Conservation (phyloP, 225 moss, liverwort and hornwort genomes). For the Pseudisothecium myosuroides region DNA sequence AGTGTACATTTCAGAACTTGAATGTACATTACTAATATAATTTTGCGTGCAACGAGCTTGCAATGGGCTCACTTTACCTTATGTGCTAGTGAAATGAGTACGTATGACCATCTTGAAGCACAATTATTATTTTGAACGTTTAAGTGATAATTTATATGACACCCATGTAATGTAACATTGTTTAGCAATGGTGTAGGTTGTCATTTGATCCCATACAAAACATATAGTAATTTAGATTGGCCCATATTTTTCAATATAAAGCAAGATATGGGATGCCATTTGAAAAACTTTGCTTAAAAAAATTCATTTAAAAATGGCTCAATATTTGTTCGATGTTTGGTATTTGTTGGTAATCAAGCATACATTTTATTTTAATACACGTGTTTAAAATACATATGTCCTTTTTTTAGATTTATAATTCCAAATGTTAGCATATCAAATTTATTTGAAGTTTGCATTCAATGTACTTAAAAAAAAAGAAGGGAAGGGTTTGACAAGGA, state of each 20-base stretch:
- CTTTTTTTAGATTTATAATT: neutral
- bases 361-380: neutral
- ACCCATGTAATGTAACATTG: neutral
- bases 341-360: neutral
- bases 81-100: neutral
- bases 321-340: neutral
- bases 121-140: neutral
- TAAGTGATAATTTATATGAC: neutral
- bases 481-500: no score
- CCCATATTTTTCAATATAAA: neutral
- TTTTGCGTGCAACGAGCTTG: neutral
- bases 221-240: neutral
- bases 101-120: neutral
- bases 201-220: neutral
- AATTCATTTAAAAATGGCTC: neutral
- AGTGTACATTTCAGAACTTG: neutral
- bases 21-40: no score
- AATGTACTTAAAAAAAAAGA: neutral
- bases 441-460: neutral
- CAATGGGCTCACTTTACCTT: neutral
- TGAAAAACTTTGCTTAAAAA: neutral
- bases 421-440: neutral
- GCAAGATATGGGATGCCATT: fast-evolving
- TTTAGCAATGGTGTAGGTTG: neutral
- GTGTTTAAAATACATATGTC: neutral